Evolutionary conservation across 306 rosid species (phyloP), one percentile per base, ranked within the genome.

Genomic region (Cucumis melo): DNA sequence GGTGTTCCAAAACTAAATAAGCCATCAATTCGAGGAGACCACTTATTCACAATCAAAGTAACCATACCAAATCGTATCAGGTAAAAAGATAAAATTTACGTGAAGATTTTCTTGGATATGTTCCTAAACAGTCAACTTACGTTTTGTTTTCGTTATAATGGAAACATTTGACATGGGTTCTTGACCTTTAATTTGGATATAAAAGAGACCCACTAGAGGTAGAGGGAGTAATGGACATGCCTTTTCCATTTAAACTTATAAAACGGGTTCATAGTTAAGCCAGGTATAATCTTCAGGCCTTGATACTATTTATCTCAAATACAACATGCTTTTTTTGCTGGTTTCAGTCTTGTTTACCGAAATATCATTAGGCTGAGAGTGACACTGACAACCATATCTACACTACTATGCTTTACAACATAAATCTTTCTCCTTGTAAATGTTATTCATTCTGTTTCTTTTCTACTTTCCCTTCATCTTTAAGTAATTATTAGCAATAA

Each of bases 1-100:
- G 99, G 99, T 77, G 93, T 79, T 16, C 99, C 97, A 32, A 94
- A 94, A 85, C 79, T 94, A 76, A 94, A 90, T 86, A 92, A 87
- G 77, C 90, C 97, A 29, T 88, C 97, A 50, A 87, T 94, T 70
- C 97, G 99, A 29, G 97, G 99, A 6, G 97, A 94, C 78, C 99
- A 94, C 87, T 80, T 94, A 81, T 90, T 94, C 82, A 89, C 88
- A 19, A 88, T 94, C 66, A 89, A 94, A 86, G 95, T 94, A 74
- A 84, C 93, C 27, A 87, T 94, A 82, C 97, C 99, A 50, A 92
- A 89, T 76, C 93, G 95, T 63, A 76, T 91, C 75, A 91, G 99
- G 99, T 94, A 86, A 56, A 16, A 75, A 27, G 19, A 56, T 74
- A n/a, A 10, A 50, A 19, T n/a, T 5, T 48, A 19, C 19, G 17